These are phyloP conservation scores for Ajuga chamaepitys DNA, from an alignment of 257 asterid genomes.

Conservation along the genomic window DNA sequence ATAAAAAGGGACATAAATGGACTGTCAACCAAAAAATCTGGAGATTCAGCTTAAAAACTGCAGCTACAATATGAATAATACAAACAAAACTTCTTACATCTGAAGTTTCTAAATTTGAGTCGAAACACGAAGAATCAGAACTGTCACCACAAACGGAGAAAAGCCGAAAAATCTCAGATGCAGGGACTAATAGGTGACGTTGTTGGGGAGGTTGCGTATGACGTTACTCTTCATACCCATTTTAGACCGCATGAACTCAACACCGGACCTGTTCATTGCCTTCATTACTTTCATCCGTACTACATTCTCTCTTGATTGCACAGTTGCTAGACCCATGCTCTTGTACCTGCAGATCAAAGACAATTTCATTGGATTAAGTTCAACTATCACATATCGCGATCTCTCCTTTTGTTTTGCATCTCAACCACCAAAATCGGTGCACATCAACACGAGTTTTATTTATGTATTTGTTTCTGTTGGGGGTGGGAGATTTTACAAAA, in stretches of 20 bases:
- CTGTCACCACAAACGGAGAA: no score
- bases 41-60: no score
- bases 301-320: conserved; percentile 63
- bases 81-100: no score
- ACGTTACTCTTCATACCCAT: conserved; percentile 90
- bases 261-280: conserved; percentile 64
- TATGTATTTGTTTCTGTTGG: no score
- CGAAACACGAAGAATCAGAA: no score
- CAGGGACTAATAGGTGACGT: conserved; percentile 46
- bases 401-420: neutral
- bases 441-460: neutral
- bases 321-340: conserved; percentile 87
- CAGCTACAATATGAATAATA: no score
- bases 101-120: no score
- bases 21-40: no score
- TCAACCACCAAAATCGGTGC: neutral
- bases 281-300: conserved; percentile 76
- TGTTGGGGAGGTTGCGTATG: conserved; percentile 86
- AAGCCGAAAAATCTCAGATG: no score
- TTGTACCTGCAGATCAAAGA: conserved; percentile 42
- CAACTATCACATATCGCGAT: neutral
- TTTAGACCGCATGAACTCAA: conserved; percentile 78
- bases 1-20: no score
- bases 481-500: neutral
- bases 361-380: neutral